Evolutionary conservation across 768 basidiomycete genomes (phyloP).

Genomic region (Tricholoma matsutake): DNA sequence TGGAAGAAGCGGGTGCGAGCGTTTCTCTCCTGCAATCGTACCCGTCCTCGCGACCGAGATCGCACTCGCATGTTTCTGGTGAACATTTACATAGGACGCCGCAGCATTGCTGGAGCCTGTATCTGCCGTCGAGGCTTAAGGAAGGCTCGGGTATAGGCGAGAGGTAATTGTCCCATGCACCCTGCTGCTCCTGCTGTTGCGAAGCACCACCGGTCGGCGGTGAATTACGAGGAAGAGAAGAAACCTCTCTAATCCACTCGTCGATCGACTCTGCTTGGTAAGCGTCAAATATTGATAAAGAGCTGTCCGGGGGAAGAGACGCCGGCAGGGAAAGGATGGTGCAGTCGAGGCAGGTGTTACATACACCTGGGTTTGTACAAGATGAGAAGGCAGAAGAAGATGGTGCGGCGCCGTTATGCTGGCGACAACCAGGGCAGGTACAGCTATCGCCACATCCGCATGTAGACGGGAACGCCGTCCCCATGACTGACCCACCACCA

Average conservation of each 20-base stretch:
- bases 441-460: conserved; percentile 67
- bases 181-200: conserved; percentile 3
- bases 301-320: conserved; percentile 38
- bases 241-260: conserved; percentile 62
- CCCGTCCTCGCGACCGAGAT: conserved; percentile 13
- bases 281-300: conserved; percentile 40
- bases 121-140: conserved; percentile 1
- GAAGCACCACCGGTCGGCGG: not conserved
- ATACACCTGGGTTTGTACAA: conserved; percentile 34
- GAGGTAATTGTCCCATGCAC: conserved; percentile 13
- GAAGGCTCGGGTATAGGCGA: conserved; percentile 9
- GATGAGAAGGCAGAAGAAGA: conserved; percentile 35
- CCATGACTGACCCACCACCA: not conserved
- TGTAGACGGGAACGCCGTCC: conserved; percentile 37
- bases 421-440: conserved; percentile 60
- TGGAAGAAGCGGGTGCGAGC: conserved; percentile 7
- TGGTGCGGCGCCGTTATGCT: conserved; percentile 43
- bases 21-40: conserved; percentile 21
- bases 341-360: conserved; percentile 58
- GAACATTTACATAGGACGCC: conserved; percentile 21
- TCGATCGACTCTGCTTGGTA: conserved; percentile 47
- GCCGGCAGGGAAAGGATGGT: conserved; percentile 51
- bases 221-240: conserved; percentile 24
- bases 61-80: conserved; percentile 18
- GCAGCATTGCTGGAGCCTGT: conserved; percentile 18